Conservation (phyloP, 139 green algal genomes). For the Closterium sp. region DNA sequence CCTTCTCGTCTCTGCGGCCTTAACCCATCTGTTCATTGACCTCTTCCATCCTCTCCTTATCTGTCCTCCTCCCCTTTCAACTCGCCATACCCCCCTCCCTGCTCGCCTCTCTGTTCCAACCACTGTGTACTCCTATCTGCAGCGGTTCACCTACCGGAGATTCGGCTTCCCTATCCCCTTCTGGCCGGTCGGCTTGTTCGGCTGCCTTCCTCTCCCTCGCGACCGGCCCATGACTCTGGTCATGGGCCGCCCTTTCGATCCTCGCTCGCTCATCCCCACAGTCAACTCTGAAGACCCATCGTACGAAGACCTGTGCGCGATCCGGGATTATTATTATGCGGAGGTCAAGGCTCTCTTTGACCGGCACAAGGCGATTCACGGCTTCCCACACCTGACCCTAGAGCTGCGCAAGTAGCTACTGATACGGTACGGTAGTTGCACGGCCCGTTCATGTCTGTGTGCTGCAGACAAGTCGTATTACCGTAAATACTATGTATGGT, state of each 20-base stretch:
- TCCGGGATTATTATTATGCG: not conserved
- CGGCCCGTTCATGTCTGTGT: not conserved
- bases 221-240: constrained; percentile 21
- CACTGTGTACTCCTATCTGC: constrained; percentile 14
- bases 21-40: too few species aligned
- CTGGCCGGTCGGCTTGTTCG: constrained; percentile 35
- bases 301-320: not conserved
- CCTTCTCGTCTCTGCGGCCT: too few species aligned
- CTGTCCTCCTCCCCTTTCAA: too few species aligned
- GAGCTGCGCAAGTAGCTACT: not conserved
- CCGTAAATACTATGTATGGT: too few species aligned
- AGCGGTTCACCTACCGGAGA: constrained; percentile 57
- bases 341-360: not conserved
- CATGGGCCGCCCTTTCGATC: constrained; percentile 37
- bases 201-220: constrained; percentile 46
- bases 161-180: constrained; percentile 60
- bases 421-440: not conserved
- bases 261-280: not conserved
- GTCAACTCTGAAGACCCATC: not conserved
- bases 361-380: not conserved
- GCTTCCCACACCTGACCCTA: not conserved
- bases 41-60: too few species aligned
- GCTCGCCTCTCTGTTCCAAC: not conserved
- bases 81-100: not conserved
- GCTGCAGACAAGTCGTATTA: not conserved